These are phyloP conservation scores for Fonsecaea monophora DNA, from an alignment of 2,329 filamentous ascomycete species.

Conservation along the genomic window DNA sequence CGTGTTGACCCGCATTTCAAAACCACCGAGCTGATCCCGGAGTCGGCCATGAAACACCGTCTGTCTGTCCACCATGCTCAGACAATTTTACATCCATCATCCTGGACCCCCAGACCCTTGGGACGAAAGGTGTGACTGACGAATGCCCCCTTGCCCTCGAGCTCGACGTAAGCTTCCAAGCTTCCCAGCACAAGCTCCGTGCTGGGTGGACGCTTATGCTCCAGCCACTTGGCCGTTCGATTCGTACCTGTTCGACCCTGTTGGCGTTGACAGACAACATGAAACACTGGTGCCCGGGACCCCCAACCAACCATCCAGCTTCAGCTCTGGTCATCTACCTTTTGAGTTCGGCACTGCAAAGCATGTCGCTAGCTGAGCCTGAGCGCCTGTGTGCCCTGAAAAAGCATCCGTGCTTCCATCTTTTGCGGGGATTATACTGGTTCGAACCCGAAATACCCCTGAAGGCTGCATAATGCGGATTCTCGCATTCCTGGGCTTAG, in stretches of 20 bases:
- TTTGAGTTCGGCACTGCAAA: slow-evolving; percentile 8
- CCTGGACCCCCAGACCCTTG: slow-evolving; percentile 21
- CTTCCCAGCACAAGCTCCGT: neutral
- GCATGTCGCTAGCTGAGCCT: slow-evolving; percentile 16
- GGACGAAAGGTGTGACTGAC: slow-evolving; percentile 17
- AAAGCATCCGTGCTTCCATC: slow-evolving; percentile 13
- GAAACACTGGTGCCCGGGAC: slow-evolving; percentile 35
- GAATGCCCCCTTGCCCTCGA: slow-evolving; percentile 2
- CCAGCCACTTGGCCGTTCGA: slow-evolving; percentile 1
- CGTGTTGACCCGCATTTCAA: slow-evolving; percentile 14
- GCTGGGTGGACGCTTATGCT: neutral
- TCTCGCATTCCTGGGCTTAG: neutral
- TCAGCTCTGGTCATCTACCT: slow-evolving; percentile 10
- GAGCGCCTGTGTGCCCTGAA: slow-evolving; percentile 23
- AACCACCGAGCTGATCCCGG: slow-evolving; percentile 20
- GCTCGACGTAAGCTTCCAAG: neutral
- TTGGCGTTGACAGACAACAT: slow-evolving; percentile 29
- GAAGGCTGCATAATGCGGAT: slow-evolving; percentile 24
- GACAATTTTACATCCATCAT: slow-evolving; percentile 30
- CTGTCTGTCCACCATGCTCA: slow-evolving; percentile 29
- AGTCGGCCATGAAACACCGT: slow-evolving; percentile 26
- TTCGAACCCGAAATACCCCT: slow-evolving; percentile 23
- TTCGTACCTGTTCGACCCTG: slow-evolving; percentile 19
- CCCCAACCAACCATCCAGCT: slow-evolving; percentile 27
- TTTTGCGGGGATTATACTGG: slow-evolving; percentile 26